Conservation (phyloP, 345 rosid genomes). For the Pugionium cornutum region DNA sequence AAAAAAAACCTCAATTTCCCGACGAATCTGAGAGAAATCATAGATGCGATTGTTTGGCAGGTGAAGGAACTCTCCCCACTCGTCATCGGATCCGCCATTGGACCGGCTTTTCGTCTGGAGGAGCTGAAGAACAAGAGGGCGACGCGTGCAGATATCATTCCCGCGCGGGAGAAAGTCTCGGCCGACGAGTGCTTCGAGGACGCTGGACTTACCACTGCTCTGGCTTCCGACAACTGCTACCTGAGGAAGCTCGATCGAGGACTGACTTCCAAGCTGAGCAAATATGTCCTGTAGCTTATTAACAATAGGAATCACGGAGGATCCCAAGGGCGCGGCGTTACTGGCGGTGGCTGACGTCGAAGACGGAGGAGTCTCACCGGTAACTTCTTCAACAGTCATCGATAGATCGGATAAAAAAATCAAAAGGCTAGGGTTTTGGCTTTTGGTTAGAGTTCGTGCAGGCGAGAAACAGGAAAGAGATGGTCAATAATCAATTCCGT, state of each 20-base stretch:
- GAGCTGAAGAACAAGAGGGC: slow-evolving; percentile 94
- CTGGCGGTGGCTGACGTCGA: slow-evolving; percentile 28
- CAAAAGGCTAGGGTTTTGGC: slow-evolving; percentile 18
- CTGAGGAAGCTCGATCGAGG: slow-evolving; percentile 94
- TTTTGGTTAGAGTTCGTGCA: slow-evolving; percentile 18
- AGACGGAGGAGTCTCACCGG: slow-evolving; percentile 35
- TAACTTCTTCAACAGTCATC: slow-evolving; percentile 37
- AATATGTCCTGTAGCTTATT: slow-evolving; percentile 96
- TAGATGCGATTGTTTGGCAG: slow-evolving; percentile 70
- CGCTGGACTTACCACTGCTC: slow-evolving; percentile 99
- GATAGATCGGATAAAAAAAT: slow-evolving; percentile 18
- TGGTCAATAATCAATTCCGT: slow-evolving; percentile 31
- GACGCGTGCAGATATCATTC: slow-evolving; percentile 86
- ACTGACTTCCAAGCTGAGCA: slow-evolving; percentile 89
- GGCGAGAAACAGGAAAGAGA: slow-evolving; percentile 7
- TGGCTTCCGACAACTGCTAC: slow-evolving; percentile 99
- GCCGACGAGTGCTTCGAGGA: slow-evolving; percentile 94
- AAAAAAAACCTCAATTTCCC: slow-evolving; percentile 85
- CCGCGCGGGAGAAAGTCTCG: slow-evolving; percentile 97
- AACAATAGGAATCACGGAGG: slow-evolving; percentile 89
- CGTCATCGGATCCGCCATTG: slow-evolving; percentile 71
- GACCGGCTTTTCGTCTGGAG: slow-evolving; percentile 70
- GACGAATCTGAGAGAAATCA: slow-evolving; percentile 92
- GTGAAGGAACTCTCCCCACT: slow-evolving; percentile 96
- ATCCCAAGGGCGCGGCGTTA: slow-evolving; percentile 60